Evolutionary conservation across 176 grass and related monocot species (phyloP).

Genomic region (Elymus sibiricus): DNA sequence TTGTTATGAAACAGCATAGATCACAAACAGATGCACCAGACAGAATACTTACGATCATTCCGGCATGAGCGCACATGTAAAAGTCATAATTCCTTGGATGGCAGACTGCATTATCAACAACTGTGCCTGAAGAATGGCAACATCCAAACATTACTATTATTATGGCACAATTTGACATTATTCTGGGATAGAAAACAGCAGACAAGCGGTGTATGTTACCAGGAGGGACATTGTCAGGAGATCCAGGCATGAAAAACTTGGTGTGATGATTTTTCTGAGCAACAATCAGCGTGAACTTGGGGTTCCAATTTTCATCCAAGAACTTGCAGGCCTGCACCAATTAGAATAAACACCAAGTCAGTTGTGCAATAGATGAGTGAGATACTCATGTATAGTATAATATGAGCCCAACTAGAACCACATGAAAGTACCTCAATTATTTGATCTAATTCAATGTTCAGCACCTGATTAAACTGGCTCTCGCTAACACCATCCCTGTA

Average conservation of each 20-base stretch:
- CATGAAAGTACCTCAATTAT: slow-evolving; percentile 70
- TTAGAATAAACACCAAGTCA: background rate
- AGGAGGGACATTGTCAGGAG: slow-evolving; percentile 72
- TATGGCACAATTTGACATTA: background rate
- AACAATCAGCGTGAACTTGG: slow-evolving; percentile 80
- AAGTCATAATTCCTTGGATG: slow-evolving; percentile 93
- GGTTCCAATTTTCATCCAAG: slow-evolving; percentile 70
- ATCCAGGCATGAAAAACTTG: slow-evolving; percentile 63
- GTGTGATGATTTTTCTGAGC: slow-evolving; percentile 96
- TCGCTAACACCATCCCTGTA: slow-evolving; percentile 87
- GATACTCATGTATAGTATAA: background rate
- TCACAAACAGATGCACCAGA: background rate
- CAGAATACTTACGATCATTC: slow-evolving; percentile 70
- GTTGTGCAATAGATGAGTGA: background rate
- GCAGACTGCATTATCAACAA: slow-evolving; percentile 79
- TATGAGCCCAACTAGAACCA: background rate
- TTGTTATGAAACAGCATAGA: background rate
- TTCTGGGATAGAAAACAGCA: background rate
- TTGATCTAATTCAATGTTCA: slow-evolving; percentile 90
- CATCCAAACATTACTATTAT: background rate
- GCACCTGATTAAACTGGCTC: slow-evolving; percentile 80
- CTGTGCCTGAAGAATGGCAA: slow-evolving; percentile 51
- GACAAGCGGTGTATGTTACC: slow-evolving; percentile 35
- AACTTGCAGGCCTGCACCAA: slow-evolving; percentile 73
- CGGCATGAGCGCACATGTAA: slow-evolving; percentile 90